Evolutionary conservation across 768 basidiomycete species (phyloP).

Genomic region (Chalciporus piperatus): DNA sequence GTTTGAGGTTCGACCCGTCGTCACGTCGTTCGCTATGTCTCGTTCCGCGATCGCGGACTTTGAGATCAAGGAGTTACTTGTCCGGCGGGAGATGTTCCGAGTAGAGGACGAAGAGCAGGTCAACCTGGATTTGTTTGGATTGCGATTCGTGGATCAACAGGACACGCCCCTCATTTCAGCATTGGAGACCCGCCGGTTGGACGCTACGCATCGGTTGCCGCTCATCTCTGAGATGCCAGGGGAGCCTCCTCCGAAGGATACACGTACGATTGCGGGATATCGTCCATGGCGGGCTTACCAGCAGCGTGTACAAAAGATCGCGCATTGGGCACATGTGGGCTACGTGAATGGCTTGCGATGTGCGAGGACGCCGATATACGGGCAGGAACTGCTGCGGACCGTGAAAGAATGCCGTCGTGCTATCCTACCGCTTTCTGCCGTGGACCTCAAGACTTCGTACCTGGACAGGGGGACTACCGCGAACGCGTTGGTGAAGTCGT

Average conservation of each 20-base stretch:
- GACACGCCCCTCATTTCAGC: slow-evolving; percentile 51
- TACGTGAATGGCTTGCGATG: slow-evolving; percentile 78
- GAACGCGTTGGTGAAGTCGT: slow-evolving; percentile 61
- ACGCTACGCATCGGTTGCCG: slow-evolving; percentile 57
- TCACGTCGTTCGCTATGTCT: slow-evolving; percentile 71
- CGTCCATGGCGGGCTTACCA: slow-evolving; percentile 47
- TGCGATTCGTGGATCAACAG: slow-evolving; percentile 60
- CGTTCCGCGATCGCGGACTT: slow-evolving; percentile 76
- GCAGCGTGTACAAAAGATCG: slow-evolving; percentile 47
- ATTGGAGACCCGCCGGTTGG: slow-evolving; percentile 52
- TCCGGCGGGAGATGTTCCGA: slow-evolving; percentile 69
- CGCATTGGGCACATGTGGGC: slow-evolving; percentile 66
- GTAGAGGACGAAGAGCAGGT: slow-evolving; percentile 50
- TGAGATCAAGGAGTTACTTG: slow-evolving; percentile 83
- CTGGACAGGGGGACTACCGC: slow-evolving; percentile 42
- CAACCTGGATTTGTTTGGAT: slow-evolving; percentile 61
- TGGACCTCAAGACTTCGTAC: slow-evolving; percentile 38
- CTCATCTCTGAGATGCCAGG: slow-evolving; percentile 52
- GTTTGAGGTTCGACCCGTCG: slow-evolving; percentile 85
- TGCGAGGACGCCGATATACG: slow-evolving; percentile 40
- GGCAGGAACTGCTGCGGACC: slow-evolving; percentile 44
- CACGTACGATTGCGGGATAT: slow-evolving; percentile 73
- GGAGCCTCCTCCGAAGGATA: slow-evolving; percentile 70
- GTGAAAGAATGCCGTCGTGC: slow-evolving; percentile 40
- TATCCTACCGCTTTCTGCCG: slow-evolving; percentile 49